Evolutionary conservation across 2,329 filamentous ascomycete genomes (phyloP).

Genomic region (Amesomyces nigricolor): DNA sequence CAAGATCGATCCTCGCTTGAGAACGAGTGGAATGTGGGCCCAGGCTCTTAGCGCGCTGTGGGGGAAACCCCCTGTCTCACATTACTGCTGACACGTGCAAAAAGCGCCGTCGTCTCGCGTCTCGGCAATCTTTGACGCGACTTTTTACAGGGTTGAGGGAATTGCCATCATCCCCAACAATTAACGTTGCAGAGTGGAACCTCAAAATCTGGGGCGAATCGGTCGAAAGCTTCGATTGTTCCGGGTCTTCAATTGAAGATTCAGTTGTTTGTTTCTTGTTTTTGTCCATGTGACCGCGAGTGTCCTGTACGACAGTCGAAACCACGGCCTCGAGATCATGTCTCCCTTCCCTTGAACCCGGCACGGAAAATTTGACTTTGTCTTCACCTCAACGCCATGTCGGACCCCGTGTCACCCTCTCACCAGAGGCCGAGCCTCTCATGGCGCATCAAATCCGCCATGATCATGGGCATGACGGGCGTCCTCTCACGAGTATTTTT

Average conservation of each 20-base stretch:
- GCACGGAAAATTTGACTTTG: not conserved
- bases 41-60: not conserved
- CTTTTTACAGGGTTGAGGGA: not conserved
- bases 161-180: constrained; percentile 4
- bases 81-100: constrained; percentile 3
- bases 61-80: not conserved
- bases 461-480: constrained; percentile 69
- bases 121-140: constrained; percentile 1
- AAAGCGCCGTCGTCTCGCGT: not conserved
- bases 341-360: not conserved
- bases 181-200: constrained; percentile 1
- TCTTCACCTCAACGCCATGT: not conserved
- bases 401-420: not conserved
- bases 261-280: not conserved
- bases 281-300: not conserved
- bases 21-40: not conserved
- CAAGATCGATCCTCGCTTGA: too few species aligned
- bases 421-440: constrained; percentile 49
- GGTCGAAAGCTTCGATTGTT: not conserved
- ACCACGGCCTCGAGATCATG: not conserved
- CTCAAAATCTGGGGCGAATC: not conserved
- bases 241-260: not conserved
- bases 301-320: not conserved
- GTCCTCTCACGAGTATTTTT: constrained; percentile 69
- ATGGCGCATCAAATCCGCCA: constrained; percentile 69